phyloP scores from a whole-genome alignment of 2,329 filamentous ascomycete species.

The Exophiala spinifera region DNA sequence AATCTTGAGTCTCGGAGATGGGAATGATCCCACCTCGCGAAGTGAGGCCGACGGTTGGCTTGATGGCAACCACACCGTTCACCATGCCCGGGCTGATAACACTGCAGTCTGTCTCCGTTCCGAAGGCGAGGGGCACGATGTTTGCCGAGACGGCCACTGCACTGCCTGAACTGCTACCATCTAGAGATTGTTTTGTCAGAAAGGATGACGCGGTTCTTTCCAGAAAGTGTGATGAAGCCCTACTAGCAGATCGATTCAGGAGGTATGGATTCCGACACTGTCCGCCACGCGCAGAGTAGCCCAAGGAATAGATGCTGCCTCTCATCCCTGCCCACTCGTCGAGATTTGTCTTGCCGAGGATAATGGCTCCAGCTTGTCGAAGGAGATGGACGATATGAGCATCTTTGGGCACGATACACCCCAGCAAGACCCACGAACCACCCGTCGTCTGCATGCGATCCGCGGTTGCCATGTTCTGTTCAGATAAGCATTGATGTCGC shows the following conservation, averaged over 20 bases:
- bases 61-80: slow-evolving; percentile 36
- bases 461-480: slow-evolving; percentile 33
- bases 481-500: neutral
- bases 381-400: slow-evolving; percentile 30
- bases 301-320: slow-evolving; percentile 49
- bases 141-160: slow-evolving; percentile 36
- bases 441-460: slow-evolving; percentile 32
- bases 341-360: slow-evolving; percentile 36
- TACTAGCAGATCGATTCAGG: slow-evolving; percentile 21
- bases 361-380: slow-evolving; percentile 33
- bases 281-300: slow-evolving; percentile 63
- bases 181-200: slow-evolving; percentile 17
- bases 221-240: neutral
- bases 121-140: slow-evolving; percentile 35
- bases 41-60: slow-evolving; percentile 35
- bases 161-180: slow-evolving; percentile 32
- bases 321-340: slow-evolving; percentile 30
- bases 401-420: slow-evolving; percentile 27
- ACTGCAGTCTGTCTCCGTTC: slow-evolving; percentile 37
- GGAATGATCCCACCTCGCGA: slow-evolving; percentile 34
- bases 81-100: slow-evolving; percentile 34
- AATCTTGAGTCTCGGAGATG: slow-evolving; percentile 30
- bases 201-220: neutral
- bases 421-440: slow-evolving; percentile 30
- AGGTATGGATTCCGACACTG: slow-evolving; percentile 65